Evolutionary conservation across 2,329 filamentous ascomycete genomes (phyloP), one percentile per base, ranked within the genome.

Genomic region (Eutypa lata): DNA sequence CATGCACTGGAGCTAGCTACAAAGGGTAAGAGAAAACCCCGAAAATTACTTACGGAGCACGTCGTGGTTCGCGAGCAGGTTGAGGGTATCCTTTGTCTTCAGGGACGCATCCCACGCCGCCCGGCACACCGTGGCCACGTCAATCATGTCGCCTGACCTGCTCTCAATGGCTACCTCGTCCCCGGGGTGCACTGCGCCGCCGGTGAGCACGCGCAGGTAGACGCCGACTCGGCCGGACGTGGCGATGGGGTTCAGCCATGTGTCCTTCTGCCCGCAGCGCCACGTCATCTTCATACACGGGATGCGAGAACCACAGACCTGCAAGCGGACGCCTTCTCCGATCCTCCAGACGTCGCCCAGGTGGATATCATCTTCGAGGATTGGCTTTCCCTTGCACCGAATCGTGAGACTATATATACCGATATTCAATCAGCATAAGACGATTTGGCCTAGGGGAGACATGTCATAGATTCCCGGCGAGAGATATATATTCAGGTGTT

Each of bases 221-320:
- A 59, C 53, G 1, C 61, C 62, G 8, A 61, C 52, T 16, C 57
- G 57, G 1, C 61, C 59, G 24, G 55, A 57, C 7, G 49, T 54
- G 11, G 59, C 60, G 33, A 65, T 54, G 8, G 57, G 33, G 14
- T 54, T 40, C 3, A 64, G 59, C 61, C 60, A 63, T 22, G 52
- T 33, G 26, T 62, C 55, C 38, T 58, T 62, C 49, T 65, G 61
- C 6, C 57, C 57, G 49, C 61, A 64, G 24, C 61, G 50, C 60
- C 62, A 65, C 2, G 61, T 51, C 10, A 65, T 47, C 43, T 64
- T 63, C n/a, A 51, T 45, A 44, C 61, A 63, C 2, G 59, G 61
- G 21, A 64, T 53, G 13, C 61, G 57, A 8, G 57, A 53, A 10
- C 61, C 60, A 45, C 59, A 63, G 2, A 60, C 60, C 37, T 63